Evolutionary conservation across 2,329 filamentous ascomycete genomes (phyloP), one percentile per base, ranked within the genome.

Genomic region (Pleoardoris graminearum): DNA sequence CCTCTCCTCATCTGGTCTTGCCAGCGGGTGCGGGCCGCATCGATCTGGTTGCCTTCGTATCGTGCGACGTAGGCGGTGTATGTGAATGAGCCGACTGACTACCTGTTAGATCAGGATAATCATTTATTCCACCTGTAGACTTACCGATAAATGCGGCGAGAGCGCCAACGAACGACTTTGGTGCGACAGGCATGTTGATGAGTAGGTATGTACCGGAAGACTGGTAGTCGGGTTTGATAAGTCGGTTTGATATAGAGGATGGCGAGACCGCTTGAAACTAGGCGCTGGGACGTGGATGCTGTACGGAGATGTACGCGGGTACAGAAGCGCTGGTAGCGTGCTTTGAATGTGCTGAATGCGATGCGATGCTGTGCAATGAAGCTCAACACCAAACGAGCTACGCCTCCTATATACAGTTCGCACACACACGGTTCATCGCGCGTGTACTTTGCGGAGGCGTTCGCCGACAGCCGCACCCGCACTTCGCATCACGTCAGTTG

Each of bases 51-150:
- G 43, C 69, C 70, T 62, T 73, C 70, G 54, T 63, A 61, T 14
- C 59, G 50, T 4, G 70, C 70, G 2, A 67, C 67, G 23, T 68
- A 45, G 33, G 64, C 60, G 4, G 69, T 71, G 65, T 73, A 73
- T 36, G 66, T 66, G 55, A 67, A 55, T 10, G 62, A 68, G 37
- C 63, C 41, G 48, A 51, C 69, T 72, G 46, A 0, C 12, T 4
- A 8, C 2, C 8, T 39, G 45, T 60, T 57, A 62, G 59, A 30
- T 25, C 19, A n/a, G 12, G n/a, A 4, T 21, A 16, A 14, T 19
- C 10, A 25, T 8, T 35, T 25, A 30, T 38, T 12, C 22, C 22
- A 37, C n/a, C 6, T 8, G n/a, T 7, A 3, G n/a, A 38, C 55
- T 45, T 57, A 72, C 69, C 65, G 7, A 73, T 48, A 58, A 73